Percentiles rank a stretch among this genome's conserved stretches.
Evolutionary conservation across 306 rosid genomes (phyloP).

Genomic region (Cicer bijugum): DNA sequence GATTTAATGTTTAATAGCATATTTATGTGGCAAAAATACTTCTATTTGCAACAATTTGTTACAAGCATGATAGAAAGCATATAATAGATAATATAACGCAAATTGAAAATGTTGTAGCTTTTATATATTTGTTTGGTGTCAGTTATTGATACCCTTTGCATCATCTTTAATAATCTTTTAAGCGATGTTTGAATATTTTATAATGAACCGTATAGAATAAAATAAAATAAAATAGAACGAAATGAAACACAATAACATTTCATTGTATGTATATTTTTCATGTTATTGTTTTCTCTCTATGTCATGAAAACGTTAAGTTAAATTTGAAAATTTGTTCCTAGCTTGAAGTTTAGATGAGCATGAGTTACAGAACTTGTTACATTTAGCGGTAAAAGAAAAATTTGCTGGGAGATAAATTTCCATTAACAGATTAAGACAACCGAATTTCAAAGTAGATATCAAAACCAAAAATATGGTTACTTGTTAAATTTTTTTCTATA

Average conservation of each 20-base stretch:
- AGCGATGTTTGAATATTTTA: not conserved
- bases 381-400: too few relatives aligned
- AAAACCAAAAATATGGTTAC: too few relatives aligned
- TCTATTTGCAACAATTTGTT: not conserved
- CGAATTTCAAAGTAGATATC: too few relatives aligned
- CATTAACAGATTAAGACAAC: too few relatives aligned
- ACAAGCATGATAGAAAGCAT: not conserved
- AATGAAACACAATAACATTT: not conserved
- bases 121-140: not conserved
- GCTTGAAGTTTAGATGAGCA: too few relatives aligned
- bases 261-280: too few relatives aligned
- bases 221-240: not conserved
- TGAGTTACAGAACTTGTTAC: too few relatives aligned
- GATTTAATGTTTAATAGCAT: not conserved
- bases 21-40: not conserved
- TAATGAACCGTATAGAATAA: not conserved
- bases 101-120: not conserved
- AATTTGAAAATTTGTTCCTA: too few relatives aligned
- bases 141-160: not conserved
- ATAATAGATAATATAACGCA: not conserved
- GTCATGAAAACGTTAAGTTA: too few relatives aligned
- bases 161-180: not conserved
- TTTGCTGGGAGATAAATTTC: too few relatives aligned
- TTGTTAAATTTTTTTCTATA: too few relatives aligned
- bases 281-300: too few relatives aligned